Conservation (phyloP, 345 rosid species). For the Citrus sinensis region DNA sequence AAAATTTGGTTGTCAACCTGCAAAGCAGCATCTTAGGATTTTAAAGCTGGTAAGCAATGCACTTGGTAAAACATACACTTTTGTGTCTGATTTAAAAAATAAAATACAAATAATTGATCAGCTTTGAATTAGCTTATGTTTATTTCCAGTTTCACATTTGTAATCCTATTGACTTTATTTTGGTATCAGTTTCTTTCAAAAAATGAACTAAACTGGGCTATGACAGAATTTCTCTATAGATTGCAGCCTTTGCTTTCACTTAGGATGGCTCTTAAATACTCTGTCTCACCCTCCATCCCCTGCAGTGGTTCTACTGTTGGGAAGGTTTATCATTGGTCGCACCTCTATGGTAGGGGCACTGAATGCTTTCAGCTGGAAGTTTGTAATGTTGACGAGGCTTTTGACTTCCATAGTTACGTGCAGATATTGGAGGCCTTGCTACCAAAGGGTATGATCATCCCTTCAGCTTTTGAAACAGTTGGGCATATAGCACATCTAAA, state of each 20-base stretch:
- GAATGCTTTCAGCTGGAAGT: neutral
- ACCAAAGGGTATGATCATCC: conserved; percentile 65
- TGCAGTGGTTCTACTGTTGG: neutral
- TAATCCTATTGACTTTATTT: neutral
- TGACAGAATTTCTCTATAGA: neutral
- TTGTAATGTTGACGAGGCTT: conserved; percentile 6
- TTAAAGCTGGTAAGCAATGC: neutral
- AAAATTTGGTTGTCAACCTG: neutral
- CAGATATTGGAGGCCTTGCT: conserved; percentile 83
- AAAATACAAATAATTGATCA: neutral
- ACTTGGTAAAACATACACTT: neutral
- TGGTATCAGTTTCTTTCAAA: neutral
- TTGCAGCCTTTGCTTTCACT: neutral
- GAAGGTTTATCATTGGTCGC: neutral
- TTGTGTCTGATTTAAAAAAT: neutral
- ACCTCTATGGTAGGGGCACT: neutral
- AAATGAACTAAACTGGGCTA: neutral
- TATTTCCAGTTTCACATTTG: neutral
- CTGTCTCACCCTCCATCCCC: neutral
- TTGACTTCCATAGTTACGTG: conserved; percentile 12
- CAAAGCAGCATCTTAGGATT: too few species aligned
- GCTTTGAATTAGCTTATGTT: neutral
- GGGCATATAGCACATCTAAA: conserved; percentile 91
- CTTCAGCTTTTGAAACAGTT: conserved; percentile 88
- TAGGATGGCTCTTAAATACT: neutral